phyloP scores from a whole-genome alignment of 1,284 basidiomycete genomes.

The Sphaerobolus stellatus region DNA sequence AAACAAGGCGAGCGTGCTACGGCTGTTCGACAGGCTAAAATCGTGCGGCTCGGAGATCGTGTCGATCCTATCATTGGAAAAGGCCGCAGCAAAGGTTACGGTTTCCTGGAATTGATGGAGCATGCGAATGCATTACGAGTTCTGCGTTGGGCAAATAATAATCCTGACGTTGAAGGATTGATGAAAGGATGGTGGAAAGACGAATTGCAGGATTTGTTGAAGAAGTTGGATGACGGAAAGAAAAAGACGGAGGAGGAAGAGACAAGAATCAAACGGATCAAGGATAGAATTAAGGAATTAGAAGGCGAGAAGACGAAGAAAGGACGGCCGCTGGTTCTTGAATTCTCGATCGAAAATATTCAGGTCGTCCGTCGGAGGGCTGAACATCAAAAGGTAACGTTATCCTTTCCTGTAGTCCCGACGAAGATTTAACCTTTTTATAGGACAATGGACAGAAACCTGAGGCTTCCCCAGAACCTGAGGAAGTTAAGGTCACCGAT shows the following conservation, averaged over 20 bases:
- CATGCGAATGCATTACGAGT: constrained; percentile 92
- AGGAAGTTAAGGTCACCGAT: constrained; percentile 27
- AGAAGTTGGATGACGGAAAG: constrained; percentile 50
- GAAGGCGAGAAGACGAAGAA: constrained; percentile 37
- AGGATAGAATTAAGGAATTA: constrained; percentile 56
- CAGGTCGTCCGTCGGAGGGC: constrained; percentile 77
- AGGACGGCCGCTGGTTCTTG: constrained; percentile 75
- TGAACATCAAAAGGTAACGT: constrained; percentile 38
- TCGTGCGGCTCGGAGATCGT: constrained; percentile 61
- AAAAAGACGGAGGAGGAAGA: constrained; percentile 43
- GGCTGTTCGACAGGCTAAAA: constrained; percentile 53
- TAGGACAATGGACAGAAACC: constrained; percentile 15
- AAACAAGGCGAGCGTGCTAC: constrained; percentile 48
- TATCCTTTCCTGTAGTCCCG: background rate
- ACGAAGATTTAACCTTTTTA: constrained; percentile 1
- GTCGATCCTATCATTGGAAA: constrained; percentile 85
- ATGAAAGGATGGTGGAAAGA: constrained; percentile 83
- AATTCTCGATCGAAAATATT: constrained; percentile 93
- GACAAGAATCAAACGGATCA: constrained; percentile 54
- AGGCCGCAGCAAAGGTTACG: constrained; percentile 90
- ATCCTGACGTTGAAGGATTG: constrained; percentile 60
- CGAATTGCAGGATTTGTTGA: constrained; percentile 71
- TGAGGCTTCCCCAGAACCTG: constrained; percentile 10
- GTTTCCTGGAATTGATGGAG: constrained; percentile 87
- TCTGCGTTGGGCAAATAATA: constrained; percentile 93